phyloP scores from a whole-genome alignment of 352 stramenopile species.

The Peronospora destructor region DNA sequence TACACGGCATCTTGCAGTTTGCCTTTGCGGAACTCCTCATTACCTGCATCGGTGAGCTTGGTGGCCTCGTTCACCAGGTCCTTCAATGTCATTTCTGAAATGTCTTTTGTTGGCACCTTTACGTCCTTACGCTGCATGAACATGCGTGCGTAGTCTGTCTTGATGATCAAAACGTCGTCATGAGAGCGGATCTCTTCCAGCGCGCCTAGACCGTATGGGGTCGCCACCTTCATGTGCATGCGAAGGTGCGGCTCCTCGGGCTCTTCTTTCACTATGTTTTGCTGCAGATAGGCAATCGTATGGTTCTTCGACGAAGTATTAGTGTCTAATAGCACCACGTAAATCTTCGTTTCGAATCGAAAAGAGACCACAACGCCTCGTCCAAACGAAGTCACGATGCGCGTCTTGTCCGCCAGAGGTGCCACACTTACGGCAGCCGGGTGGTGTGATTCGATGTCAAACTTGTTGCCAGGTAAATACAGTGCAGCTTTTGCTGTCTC shows the following conservation, averaged over 20 bases:
- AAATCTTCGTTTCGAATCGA: constrained; percentile 67
- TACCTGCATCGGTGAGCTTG: constrained; percentile 60
- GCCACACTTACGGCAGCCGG: constrained; percentile 54
- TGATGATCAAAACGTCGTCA: constrained; percentile 63
- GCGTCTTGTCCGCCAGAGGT: constrained; percentile 66
- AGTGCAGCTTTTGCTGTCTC: constrained; percentile 43
- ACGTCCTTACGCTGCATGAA: constrained; percentile 82
- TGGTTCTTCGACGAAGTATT: constrained; percentile 48
- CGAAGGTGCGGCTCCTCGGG: constrained; percentile 51
- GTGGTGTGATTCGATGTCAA: constrained; percentile 53
- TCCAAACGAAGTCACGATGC: constrained; percentile 68
- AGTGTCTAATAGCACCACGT: constrained; percentile 71
- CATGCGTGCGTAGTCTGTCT: constrained; percentile 56
- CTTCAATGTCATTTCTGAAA: constrained; percentile 73
- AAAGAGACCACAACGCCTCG: constrained; percentile 65
- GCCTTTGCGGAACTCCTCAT: constrained; percentile 57
- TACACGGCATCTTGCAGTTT: constrained; percentile 62
- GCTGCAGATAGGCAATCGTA: constrained; percentile 63
- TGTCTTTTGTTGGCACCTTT: constrained; percentile 48
- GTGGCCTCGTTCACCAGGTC: constrained; percentile 63
- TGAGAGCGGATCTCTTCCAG: constrained; percentile 61
- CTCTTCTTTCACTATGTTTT: constrained; percentile 63
- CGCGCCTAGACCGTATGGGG: constrained; percentile 58
- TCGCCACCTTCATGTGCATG: constrained; percentile 76
- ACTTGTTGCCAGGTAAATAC: constrained; percentile 74